These are phyloP conservation scores for Funneliformis geosporum DNA, from an alignment of 192 early-diverging fungal genomes.

Conservation along the genomic window DNA sequence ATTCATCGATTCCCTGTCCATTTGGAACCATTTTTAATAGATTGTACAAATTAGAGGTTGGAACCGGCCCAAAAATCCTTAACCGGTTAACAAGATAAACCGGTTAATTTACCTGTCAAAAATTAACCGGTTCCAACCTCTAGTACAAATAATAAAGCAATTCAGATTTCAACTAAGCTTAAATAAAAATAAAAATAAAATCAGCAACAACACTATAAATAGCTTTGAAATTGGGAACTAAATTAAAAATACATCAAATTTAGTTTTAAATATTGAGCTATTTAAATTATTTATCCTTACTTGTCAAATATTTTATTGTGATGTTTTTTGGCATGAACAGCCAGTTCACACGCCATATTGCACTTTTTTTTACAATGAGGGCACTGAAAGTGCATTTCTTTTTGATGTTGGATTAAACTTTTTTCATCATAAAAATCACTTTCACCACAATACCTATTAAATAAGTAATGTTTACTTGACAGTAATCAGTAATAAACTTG, in stretches of 20 bases:
- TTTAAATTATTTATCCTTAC: constrained; percentile 45
- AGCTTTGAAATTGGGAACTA: not conserved
- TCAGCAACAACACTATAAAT: not conserved
- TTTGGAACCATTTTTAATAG: too few species aligned
- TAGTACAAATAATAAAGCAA: not conserved
- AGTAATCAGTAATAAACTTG: not conserved
- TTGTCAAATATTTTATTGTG: constrained; percentile 83
- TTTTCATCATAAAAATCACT: constrained; percentile 95
- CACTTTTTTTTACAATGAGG: constrained; percentile 78
- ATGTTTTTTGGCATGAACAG: constrained; percentile 83
- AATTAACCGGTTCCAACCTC: too few species aligned
- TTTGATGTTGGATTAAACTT: constrained; percentile 89
- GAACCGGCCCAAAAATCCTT: too few species aligned
- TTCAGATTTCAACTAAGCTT: not conserved
- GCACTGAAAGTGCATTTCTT: constrained; percentile 94
- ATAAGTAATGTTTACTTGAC: not conserved
- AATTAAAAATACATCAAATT: not conserved
- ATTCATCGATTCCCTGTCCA: too few species aligned
- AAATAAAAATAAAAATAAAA: not conserved
- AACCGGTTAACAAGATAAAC: too few species aligned
- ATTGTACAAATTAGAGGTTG: too few species aligned
- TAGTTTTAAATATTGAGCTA: not conserved
- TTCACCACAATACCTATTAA: constrained; percentile 89
- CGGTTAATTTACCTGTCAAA: too few species aligned
- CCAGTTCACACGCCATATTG: constrained; percentile 88